These are phyloP conservation scores for Eutypa lata DNA, from an alignment of 2,329 filamentous ascomycete genomes.

Conservation along the genomic window DNA sequence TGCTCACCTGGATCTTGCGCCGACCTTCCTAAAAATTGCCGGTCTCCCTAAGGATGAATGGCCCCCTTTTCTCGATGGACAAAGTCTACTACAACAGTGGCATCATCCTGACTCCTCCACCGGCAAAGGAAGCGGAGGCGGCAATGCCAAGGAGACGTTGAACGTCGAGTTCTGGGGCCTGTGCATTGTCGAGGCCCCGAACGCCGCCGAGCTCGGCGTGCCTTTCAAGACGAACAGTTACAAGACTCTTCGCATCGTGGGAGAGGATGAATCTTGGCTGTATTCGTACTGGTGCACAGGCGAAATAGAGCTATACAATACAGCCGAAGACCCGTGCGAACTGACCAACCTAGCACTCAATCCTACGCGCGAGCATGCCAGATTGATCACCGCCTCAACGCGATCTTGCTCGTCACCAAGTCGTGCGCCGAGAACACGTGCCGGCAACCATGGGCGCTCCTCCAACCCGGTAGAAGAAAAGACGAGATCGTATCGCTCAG, in stretches of 20 bases:
- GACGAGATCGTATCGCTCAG: conserved; percentile 2
- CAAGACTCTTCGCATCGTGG: conserved; percentile 25
- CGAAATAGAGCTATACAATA: conserved; percentile 31
- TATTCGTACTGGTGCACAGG: conserved; percentile 28
- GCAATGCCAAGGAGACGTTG: background rate
- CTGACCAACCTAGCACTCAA: conserved; percentile 23
- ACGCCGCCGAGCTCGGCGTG: background rate
- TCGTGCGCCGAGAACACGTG: conserved; percentile 20
- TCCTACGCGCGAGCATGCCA: conserved; percentile 5
- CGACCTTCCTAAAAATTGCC: conserved; percentile 27
- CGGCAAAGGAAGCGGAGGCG: background rate
- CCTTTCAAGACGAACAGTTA: conserved; percentile 20
- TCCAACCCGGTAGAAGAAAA: conserved; percentile 14
- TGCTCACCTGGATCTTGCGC: conserved; percentile 25
- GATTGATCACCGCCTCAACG: conserved; percentile 18
- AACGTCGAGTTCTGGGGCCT: conserved; percentile 2
- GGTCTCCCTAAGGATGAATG: conserved; percentile 15
- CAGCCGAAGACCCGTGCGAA: conserved; percentile 19
- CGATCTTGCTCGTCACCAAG: conserved; percentile 23
- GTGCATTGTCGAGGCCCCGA: background rate
- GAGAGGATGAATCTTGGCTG: conserved; percentile 18
- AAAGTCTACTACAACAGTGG: too few relatives aligned
- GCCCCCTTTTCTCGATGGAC: too few relatives aligned
- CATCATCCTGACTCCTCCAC: conserved; percentile 6
- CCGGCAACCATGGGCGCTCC: conserved; percentile 18